These are phyloP conservation scores for Aspergillus udagawae DNA, from an alignment of 2,329 filamentous ascomycete genomes.

Conservation along the genomic window DNA sequence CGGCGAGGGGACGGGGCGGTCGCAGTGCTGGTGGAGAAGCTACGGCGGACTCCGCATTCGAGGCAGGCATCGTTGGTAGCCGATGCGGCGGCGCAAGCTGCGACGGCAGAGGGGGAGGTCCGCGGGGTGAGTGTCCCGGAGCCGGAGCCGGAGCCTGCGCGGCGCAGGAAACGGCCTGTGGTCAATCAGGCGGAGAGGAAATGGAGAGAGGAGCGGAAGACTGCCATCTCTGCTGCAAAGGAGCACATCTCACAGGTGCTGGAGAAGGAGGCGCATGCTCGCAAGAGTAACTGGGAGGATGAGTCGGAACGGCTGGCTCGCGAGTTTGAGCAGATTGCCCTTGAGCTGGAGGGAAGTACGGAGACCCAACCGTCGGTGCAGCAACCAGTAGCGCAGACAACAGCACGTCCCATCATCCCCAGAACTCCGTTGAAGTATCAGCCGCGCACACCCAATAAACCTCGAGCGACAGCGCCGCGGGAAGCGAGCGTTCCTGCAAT, in stretches of 20 bases:
- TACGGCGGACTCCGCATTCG: constrained; percentile 30
- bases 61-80: constrained; percentile 32
- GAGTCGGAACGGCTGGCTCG: constrained; percentile 40
- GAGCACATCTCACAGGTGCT: constrained; percentile 29
- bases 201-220: constrained; percentile 35
- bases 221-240: constrained; percentile 32
- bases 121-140: constrained; percentile 6
- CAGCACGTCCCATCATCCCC: constrained; percentile 12
- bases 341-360: constrained; percentile 37
- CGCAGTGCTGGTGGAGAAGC: constrained; percentile 40
- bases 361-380: constrained; percentile 7
- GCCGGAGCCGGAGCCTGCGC: constrained; percentile 3
- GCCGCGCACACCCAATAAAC: constrained; percentile 32
- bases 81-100: constrained; percentile 21
- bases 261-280: constrained; percentile 34
- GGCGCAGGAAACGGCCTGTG: constrained; percentile 36
- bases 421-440: constrained; percentile 34
- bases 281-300: constrained; percentile 39
- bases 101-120: constrained; percentile 2
- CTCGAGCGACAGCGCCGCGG: constrained; percentile 10
- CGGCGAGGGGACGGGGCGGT: constrained; percentile 26
- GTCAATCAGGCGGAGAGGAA: constrained; percentile 38
- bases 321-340: constrained; percentile 41
- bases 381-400: constrained; percentile 2
- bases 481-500: constrained; percentile 2